Base-by-base conservation (phyloP, 306 rosid species). In the Cicer chorassanicum region DNA sequence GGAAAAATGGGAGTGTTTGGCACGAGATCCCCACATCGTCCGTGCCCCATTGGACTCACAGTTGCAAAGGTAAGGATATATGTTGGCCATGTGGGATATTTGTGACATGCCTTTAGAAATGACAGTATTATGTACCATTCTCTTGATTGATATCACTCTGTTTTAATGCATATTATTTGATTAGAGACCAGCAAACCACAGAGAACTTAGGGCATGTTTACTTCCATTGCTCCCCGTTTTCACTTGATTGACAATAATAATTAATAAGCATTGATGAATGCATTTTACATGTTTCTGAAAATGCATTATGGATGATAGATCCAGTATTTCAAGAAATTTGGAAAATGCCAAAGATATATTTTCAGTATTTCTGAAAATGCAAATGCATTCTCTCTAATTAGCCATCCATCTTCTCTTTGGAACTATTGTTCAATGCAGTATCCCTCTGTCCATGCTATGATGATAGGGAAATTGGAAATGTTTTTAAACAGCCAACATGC, bases 41-140 rank as follows among this genome's bases (percentile, higher is more conserved):
- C 94, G 15, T 94, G 96, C 78, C 98, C 98, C 81, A 91, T 94
- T 79, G 98, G 98, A 77, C 92, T 91, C 72, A 88, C 96, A 12
- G 90, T 94, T 83, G 97, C 97, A 6, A 94, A 87, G 97, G 98
- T 89, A 80, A 72, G 81, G 46, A 43, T 6, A 51, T 34, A 54
- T 64, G 39, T 68, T 76, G 42, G 74, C 42, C 44, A 41, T 66
- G 14, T 19, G 54, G n/a, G 59, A 74, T 34, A 11, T 71, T 76
- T 80, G 21, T 41, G 24, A 21, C 21, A 18, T 49, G 63, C 39
- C 36, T 19, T 18, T 40, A 34, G 62, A 34, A 69, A 8, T 18
- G 18, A 18, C 46, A 69, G 48, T 41, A 16, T 65, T 21, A 13
- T 70, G 11, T 16, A 24, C 39, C 42, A 21, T 63, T 42, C 39